These are phyloP conservation scores for Anacardium occidentale DNA, from an alignment of 345 rosid species.

Conservation along the genomic window DNA sequence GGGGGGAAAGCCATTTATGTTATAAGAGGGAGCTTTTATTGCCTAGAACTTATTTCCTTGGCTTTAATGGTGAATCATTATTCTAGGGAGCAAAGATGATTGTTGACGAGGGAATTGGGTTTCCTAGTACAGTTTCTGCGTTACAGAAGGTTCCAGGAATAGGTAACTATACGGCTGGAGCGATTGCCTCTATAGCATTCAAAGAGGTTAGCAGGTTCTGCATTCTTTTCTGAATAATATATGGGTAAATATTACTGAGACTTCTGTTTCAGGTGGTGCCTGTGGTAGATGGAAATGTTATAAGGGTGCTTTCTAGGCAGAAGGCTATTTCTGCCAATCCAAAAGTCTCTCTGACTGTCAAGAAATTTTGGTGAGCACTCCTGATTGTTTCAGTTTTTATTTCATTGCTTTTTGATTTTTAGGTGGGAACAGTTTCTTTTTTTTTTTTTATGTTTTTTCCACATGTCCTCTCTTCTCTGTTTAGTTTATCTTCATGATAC, in stretches of 20 bases:
- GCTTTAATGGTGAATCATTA: neutral
- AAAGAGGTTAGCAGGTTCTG: conserved; percentile 47
- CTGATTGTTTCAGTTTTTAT: conserved; percentile 9
- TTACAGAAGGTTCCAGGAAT: conserved; percentile 64
- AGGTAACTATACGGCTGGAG: conserved; percentile 77
- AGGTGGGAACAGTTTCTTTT: neutral
- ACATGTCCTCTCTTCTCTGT: neutral
- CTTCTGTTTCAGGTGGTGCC: conserved; percentile 56
- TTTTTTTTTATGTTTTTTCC: too few species aligned
- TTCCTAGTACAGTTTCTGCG: conserved; percentile 49
- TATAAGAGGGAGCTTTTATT: neutral
- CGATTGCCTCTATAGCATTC: conserved; percentile 75
- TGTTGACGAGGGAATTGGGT: conserved; percentile 40
- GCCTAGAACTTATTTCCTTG: neutral
- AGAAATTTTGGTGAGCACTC: conserved; percentile 64
- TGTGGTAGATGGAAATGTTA: conserved; percentile 71
- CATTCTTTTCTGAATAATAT: conserved; percentile 14
- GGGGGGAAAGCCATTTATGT: neutral
- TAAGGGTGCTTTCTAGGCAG: conserved; percentile 68
- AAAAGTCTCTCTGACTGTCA: conserved; percentile 54
- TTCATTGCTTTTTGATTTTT: neutral
- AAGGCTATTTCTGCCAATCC: conserved; percentile 85
- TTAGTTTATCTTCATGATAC: neutral
- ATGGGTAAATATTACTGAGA: conserved; percentile 6
- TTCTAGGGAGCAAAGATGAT: conserved; percentile 72